phyloP scores from a whole-genome alignment of 2,329 filamentous ascomycete genomes.

The Cercospora sp. region DNA sequence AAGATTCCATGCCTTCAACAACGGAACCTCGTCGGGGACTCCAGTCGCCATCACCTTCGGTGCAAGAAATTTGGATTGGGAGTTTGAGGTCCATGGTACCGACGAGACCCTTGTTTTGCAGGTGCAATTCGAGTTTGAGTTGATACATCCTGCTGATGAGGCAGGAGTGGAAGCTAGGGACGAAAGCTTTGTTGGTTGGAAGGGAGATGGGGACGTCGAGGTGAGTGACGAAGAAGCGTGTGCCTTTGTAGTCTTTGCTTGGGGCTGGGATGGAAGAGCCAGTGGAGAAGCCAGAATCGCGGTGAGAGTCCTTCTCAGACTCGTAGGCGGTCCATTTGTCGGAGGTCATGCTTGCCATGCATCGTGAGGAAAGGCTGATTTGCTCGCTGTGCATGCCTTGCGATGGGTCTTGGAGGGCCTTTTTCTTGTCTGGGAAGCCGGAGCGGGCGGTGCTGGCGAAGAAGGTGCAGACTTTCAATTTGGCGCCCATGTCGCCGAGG shows the following conservation, averaged over 20 bases:
- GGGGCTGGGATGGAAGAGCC: constrained; percentile 30
- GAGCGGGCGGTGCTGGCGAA: constrained; percentile 55
- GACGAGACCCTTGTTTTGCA: constrained; percentile 51
- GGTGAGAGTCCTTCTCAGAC: constrained; percentile 34
- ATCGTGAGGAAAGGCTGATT: constrained; percentile 56
- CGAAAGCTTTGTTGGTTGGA: constrained; percentile 59
- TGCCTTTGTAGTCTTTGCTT: constrained; percentile 45
- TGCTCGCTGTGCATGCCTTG: constrained; percentile 56
- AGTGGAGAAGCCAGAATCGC: constrained; percentile 43
- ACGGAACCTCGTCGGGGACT: constrained; percentile 22
- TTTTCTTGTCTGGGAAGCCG: constrained; percentile 50
- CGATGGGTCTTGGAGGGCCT: constrained; percentile 47
- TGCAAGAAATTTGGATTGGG: constrained; percentile 47
- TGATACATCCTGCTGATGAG: constrained; percentile 64
- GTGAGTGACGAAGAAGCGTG: constrained; percentile 60
- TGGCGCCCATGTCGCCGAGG: constrained; percentile 54
- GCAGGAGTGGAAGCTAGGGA: constrained; percentile 70
- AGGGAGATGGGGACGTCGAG: constrained; percentile 64
- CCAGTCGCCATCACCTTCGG: constrained; percentile 18
- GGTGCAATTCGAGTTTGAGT: constrained; percentile 59
- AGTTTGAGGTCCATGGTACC: constrained; percentile 46
- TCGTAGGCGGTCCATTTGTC: constrained; percentile 53
- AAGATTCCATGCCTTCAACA: constrained; percentile 26
- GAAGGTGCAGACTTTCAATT: constrained; percentile 59
- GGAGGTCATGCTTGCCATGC: constrained; percentile 36